These are phyloP conservation scores for Crithidia expoeki DNA, from an alignment of 208 protist species.

Conservation along the genomic window DNA sequence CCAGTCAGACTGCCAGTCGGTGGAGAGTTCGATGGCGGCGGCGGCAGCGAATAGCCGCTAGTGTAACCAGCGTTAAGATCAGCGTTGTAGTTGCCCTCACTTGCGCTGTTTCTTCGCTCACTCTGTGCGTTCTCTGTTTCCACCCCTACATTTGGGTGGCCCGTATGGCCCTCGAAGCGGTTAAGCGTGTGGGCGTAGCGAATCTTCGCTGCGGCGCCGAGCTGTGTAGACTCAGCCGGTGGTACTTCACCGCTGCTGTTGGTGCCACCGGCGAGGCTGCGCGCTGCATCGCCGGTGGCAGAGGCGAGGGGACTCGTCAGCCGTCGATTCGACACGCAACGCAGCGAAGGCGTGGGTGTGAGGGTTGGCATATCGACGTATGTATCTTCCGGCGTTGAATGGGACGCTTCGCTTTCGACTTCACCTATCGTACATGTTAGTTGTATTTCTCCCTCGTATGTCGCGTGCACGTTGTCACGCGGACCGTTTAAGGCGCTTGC, in stretches of 20 bases:
- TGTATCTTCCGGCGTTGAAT: neutral
- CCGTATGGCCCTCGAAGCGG: neutral
- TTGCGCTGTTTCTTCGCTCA: neutral
- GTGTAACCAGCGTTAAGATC: neutral
- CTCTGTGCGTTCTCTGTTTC: neutral
- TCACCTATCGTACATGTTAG: no score
- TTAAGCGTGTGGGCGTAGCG: neutral
- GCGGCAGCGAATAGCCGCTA: neutral
- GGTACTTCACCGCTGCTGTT: neutral
- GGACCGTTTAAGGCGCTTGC: no score
- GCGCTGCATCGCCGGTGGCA: neutral
- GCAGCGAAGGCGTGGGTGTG: conserved; percentile 13
- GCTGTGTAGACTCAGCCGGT: neutral
- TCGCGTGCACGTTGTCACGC: no score
- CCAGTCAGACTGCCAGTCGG: neutral
- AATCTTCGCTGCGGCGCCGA: neutral
- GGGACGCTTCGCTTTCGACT: no score
- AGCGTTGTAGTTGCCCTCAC: neutral
- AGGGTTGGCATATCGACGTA: neutral
- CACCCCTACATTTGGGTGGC: neutral
- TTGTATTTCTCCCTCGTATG: no score
- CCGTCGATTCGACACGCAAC: conserved; percentile 5
- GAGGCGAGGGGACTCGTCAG: conserved; percentile 17
- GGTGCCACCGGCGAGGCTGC: neutral
- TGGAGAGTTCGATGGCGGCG: neutral